Conservation (phyloP, 2,329 filamentous ascomycete genomes). For the Akanthomyces dipterigenus region DNA sequence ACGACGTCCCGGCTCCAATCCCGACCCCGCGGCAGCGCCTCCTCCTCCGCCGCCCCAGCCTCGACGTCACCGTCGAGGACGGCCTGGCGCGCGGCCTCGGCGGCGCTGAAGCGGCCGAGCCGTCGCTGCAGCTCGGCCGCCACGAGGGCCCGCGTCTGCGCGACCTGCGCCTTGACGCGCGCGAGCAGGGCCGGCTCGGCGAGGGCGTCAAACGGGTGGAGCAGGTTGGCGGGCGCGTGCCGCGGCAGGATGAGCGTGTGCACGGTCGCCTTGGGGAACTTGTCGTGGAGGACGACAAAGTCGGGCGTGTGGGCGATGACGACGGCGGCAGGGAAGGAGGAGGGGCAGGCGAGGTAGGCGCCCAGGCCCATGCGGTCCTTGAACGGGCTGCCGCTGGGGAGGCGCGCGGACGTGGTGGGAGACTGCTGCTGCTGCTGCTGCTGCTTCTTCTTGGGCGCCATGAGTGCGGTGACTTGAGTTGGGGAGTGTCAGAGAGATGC, state of each 20-base stretch:
- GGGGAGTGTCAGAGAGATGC: background rate
- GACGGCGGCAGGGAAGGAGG: slow-evolving; percentile 50
- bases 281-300: slow-evolving; percentile 73
- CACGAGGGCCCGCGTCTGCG: slow-evolving; percentile 56
- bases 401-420: slow-evolving; percentile 15
- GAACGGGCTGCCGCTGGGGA: slow-evolving; percentile 27
- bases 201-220: slow-evolving; percentile 74
- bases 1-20: slow-evolving; percentile 74
- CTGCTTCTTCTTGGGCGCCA: slow-evolving; percentile 30
- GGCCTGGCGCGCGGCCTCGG: slow-evolving; percentile 59
- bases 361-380: slow-evolving; percentile 56
- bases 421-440: slow-evolving; percentile 17
- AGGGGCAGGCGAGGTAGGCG: slow-evolving; percentile 58
- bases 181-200: slow-evolving; percentile 62
- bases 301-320: slow-evolving; percentile 61
- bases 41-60: slow-evolving; percentile 30
- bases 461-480: slow-evolving; percentile 28
- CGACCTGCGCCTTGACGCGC: slow-evolving; percentile 53
- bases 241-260: slow-evolving; percentile 87
- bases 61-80: slow-evolving; percentile 58
- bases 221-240: slow-evolving; percentile 47
- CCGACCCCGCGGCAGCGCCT: slow-evolving; percentile 58
- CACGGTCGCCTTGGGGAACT: slow-evolving; percentile 77
- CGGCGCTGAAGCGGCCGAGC: slow-evolving; percentile 55
- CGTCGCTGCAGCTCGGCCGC: slow-evolving; percentile 67